phyloP scores from a whole-genome alignment of 164 flowering plant genomes.

The Liriodendron chinense region DNA sequence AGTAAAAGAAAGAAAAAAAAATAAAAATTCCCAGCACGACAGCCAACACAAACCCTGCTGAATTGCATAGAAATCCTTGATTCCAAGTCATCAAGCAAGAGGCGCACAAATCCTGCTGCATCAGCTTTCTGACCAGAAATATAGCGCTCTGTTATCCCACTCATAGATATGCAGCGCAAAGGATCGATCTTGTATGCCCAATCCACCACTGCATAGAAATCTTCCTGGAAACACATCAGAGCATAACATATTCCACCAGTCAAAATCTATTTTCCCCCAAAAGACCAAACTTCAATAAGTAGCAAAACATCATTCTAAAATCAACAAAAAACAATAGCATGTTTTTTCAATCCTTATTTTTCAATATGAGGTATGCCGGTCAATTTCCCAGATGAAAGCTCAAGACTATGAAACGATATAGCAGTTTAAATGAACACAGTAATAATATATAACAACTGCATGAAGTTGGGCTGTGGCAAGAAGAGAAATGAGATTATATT shows the following conservation, averaged over 20 bases:
- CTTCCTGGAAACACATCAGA: slow-evolving; percentile 54
- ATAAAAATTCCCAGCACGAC: slow-evolving; percentile 6
- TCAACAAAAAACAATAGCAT: neutral
- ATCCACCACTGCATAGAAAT: slow-evolving; percentile 94
- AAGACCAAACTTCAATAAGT: neutral
- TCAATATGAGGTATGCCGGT: no score
- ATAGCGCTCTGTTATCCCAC: slow-evolving; percentile 93
- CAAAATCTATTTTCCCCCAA: neutral
- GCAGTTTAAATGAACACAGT: no score
- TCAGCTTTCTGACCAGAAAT: slow-evolving; percentile 97
- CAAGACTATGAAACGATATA: no score
- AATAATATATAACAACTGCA: no score
- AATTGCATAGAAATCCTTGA: slow-evolving; percentile 83
- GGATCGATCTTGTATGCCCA: slow-evolving; percentile 99
- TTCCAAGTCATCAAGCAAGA: slow-evolving; percentile 90
- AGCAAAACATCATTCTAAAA: neutral
- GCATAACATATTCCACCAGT: no score
- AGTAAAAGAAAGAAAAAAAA: neutral
- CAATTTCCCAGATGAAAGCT: no score
- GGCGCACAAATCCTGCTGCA: slow-evolving; percentile 98
- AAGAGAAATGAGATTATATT: no score
- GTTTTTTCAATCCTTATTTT: no score
- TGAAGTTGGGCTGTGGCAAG: no score
- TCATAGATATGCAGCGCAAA: slow-evolving; percentile 97
- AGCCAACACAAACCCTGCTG: slow-evolving; percentile 43